Conservation (phyloP, 2,329 filamentous ascomycete genomes). For the Alternaria sp. region DNA sequence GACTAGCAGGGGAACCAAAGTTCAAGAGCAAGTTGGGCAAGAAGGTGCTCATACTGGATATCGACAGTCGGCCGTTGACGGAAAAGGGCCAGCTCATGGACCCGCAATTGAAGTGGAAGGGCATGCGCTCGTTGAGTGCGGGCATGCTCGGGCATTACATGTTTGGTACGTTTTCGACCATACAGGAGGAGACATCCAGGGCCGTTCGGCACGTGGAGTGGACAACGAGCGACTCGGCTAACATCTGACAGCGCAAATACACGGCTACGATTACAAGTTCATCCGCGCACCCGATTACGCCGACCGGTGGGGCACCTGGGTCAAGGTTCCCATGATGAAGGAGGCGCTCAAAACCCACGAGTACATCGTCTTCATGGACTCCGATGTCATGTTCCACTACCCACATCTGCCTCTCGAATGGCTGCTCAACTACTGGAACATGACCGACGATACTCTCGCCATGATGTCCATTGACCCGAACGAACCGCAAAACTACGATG, state of each 20-base stretch:
- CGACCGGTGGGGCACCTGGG: conserved; percentile 56
- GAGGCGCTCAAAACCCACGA: conserved; percentile 49
- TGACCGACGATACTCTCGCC: conserved; percentile 53
- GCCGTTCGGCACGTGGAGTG: background rate
- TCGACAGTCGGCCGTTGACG: conserved; percentile 46
- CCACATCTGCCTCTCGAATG: conserved; percentile 57
- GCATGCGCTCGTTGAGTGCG: conserved; percentile 44
- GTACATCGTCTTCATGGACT: conserved; percentile 58
- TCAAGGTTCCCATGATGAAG: conserved; percentile 57
- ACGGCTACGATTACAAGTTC: conserved; percentile 59
- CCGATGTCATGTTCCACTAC: conserved; percentile 57
- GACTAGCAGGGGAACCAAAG: conserved; percentile 36
- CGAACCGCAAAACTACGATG: conserved; percentile 51
- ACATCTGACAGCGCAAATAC: conserved; percentile 50
- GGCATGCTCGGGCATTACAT: conserved; percentile 50
- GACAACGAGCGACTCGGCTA: conserved; percentile 5
- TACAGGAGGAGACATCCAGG: background rate
- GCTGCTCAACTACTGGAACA: conserved; percentile 59
- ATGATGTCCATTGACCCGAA: conserved; percentile 57
- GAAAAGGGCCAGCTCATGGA: conserved; percentile 46
- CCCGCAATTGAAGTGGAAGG: conserved; percentile 45
- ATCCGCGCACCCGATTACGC: conserved; percentile 52
- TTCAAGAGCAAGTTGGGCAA: conserved; percentile 47
- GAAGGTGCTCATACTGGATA: conserved; percentile 46
- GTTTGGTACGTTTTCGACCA: conserved; percentile 33